Base-by-base conservation (phyloP, 257 asterid genomes). In the Solanum neorickii region DNA sequence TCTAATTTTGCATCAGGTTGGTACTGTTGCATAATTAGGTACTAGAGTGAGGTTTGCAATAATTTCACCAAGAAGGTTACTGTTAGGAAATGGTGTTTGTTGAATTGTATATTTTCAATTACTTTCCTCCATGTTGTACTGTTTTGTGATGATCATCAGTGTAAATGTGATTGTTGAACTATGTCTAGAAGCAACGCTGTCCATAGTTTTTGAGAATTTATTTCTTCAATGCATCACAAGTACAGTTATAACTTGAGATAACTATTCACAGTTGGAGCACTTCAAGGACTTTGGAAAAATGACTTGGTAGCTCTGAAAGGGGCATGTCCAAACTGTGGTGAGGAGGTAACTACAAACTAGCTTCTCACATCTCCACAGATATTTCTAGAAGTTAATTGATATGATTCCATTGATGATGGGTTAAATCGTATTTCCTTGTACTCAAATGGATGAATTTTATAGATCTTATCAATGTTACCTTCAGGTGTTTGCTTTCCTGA, bases 401-500 rank as follows among this genome's bases (percentile, higher is more conserved):
- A 82, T 82, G 85, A 31, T 82, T 82, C 21, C 27, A 29, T 18
- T 82, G 41, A 82, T 49, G 69, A 49, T 11, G 41, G 29, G 46
- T 82, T 10, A 82, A 29, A 18, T 82, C 1, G 7, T 76, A 42
- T 42, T 25, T 49, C 46, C 69, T 82, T 82, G 29, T 49, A 49
- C 85, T 29, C 21, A 47, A 82, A 11, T 82, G 69, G 85, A 82
- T 82, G 20, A 80, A 80, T 49, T 83, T 82, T 87, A 78, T 56
- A 44, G 60, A 85, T 86, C 86, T 88, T 62, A 86, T 33, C 15
- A 66, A 59, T 86, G 18, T 35, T 86, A 72, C 62, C 70, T 84
- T 89, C 93, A 97, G 99, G 99, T 97, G 89, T 97, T 94, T 90
- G 99, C 99, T 87, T 97, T 97, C 89, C 97, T 97, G 83, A 92